These are phyloP conservation scores for Dalbergia cochinchinensis DNA, from an alignment of 306 rosid genomes.

Conservation along the genomic window DNA sequence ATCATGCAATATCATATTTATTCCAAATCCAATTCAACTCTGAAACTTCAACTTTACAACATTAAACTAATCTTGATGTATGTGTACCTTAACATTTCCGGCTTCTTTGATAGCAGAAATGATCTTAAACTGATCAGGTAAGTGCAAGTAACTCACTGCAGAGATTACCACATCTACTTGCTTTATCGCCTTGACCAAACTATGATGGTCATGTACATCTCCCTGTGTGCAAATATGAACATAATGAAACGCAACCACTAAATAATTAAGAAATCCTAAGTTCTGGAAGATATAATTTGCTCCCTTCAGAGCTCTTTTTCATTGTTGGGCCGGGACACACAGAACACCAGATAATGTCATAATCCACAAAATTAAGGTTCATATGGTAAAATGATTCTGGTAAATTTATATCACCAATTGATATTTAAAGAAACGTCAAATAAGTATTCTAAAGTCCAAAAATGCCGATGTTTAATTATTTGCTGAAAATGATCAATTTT, in stretches of 20 bases:
- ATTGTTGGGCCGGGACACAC: no score
- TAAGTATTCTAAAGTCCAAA: no score
- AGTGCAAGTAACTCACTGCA: slow-evolving; percentile 47
- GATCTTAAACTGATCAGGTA: slow-evolving; percentile 71
- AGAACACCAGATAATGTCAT: neutral
- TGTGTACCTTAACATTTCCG: slow-evolving; percentile 67
- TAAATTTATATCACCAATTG: no score
- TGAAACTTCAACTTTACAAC: neutral
- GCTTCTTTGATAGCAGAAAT: slow-evolving; percentile 78
- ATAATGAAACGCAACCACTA: neutral
- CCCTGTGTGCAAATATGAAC: slow-evolving; percentile 50
- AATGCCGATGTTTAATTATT: no score
- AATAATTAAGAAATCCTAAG: no score
- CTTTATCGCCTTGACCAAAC: slow-evolving; percentile 79
- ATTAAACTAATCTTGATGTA: no score
- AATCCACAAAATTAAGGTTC: neutral
- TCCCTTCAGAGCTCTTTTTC: neutral
- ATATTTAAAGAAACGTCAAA: no score
- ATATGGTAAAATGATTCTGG: neutral
- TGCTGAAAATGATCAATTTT: no score
- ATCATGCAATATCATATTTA: no score
- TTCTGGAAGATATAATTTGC: no score
- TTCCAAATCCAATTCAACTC: neutral
- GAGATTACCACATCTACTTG: slow-evolving; percentile 77
- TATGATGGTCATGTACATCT: slow-evolving; percentile 69